Evolutionary conservation across 2,329 filamentous ascomycete species (phyloP).

Genomic region (Simplicillium sp.): DNA sequence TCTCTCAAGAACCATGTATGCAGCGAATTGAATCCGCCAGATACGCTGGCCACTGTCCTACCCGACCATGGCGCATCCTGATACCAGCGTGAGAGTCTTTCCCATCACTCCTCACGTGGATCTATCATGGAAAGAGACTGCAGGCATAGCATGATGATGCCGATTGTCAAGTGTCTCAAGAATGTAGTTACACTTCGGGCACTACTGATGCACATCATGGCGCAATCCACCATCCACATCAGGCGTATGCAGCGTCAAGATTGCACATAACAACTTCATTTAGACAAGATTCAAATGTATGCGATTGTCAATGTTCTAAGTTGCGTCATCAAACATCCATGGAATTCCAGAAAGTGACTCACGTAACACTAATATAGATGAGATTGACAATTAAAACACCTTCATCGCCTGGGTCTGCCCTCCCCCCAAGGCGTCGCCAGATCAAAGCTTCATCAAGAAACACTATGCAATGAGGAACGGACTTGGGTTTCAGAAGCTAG

Average conservation of each 20-base stretch:
- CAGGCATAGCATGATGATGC: not conserved
- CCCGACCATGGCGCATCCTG: slow-evolving; percentile 1
- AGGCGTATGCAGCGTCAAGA: too few relatives aligned
- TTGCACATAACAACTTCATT: too few relatives aligned
- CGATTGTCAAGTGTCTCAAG: not conserved
- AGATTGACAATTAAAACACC: not conserved
- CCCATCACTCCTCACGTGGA: slow-evolving; percentile 1
- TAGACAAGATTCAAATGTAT: too few relatives aligned
- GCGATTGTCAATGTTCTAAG: not conserved
- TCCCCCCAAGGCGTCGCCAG: not conserved
- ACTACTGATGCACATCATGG: not conserved
- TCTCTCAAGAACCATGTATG: too few relatives aligned
- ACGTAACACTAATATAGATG: not conserved
- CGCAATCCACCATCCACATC: too few relatives aligned
- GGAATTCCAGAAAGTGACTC: slow-evolving; percentile 4
- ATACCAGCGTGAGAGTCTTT: not conserved
- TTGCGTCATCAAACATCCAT: slow-evolving; percentile 3
- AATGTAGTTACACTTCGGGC: not conserved
- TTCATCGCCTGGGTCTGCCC: slow-evolving; percentile 4
- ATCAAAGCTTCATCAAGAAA: not conserved
- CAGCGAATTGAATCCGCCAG: too few relatives aligned
- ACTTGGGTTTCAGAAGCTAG: too few relatives aligned
- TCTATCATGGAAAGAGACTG: not conserved
- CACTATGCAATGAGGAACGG: slow-evolving; percentile 3
- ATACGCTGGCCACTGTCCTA: slow-evolving; percentile 2